Conservation (phyloP, 768 basidiomycete genomes). For the Flagelloscypha sp. region DNA sequence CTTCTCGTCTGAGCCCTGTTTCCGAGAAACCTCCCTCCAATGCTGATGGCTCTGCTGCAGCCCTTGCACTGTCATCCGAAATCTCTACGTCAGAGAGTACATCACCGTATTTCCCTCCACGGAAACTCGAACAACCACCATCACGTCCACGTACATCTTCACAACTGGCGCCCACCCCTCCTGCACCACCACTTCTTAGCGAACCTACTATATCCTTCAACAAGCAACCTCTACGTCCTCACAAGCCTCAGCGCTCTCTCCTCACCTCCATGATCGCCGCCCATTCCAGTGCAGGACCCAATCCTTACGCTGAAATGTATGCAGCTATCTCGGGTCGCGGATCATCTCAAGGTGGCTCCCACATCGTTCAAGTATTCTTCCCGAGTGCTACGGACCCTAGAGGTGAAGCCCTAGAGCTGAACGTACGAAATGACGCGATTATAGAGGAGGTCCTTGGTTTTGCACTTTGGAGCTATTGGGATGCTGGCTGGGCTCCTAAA, state of each 20-base stretch:
- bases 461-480: constrained; percentile 89
- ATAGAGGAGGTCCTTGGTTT: constrained; percentile 96
- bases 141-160: constrained; percentile 21
- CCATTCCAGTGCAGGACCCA: constrained; percentile 54
- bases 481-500: constrained; percentile 73
- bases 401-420: constrained; percentile 59
- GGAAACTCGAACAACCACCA: constrained; percentile 1
- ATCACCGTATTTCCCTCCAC: constrained; percentile 2
- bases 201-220: constrained; percentile 36
- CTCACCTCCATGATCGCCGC: constrained; percentile 70
- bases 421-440: constrained; percentile 78
- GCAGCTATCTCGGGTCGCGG: constrained; percentile 76
- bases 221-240: constrained; percentile 39
- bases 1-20: constrained; percentile 56
- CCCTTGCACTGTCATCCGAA: constrained; percentile 12
- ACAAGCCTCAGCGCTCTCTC: constrained; percentile 45
- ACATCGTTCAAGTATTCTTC: constrained; percentile 74
- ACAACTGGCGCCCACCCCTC: constrained; percentile 16
- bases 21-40: constrained; percentile 36
- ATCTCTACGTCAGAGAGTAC: too few relatives aligned
- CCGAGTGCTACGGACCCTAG: constrained; percentile 62
- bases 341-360: constrained; percentile 45
- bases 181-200: constrained; percentile 10
- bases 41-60: constrained; percentile 8
- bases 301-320: constrained; percentile 86